Conservation (phyloP, 768 basidiomycete genomes). For the Piloderma croceum region DNA sequence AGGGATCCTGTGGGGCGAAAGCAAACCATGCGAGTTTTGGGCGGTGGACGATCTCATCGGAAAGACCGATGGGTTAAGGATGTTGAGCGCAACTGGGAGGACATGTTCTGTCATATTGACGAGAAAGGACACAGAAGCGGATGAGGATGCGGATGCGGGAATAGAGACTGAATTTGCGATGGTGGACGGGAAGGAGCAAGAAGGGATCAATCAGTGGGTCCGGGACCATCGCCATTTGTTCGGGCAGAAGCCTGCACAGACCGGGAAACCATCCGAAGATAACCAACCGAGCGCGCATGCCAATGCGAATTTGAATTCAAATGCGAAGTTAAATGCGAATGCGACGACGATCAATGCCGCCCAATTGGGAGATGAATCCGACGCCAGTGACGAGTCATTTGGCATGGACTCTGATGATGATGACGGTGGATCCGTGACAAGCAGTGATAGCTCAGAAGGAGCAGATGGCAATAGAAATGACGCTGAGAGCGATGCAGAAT, state of each 20-base stretch:
- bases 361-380: slow-evolving; percentile 29
- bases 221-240: slow-evolving; percentile 50
- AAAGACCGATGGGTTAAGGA: slow-evolving; percentile 40
- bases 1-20: slow-evolving; percentile 71
- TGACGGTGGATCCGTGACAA: slow-evolving; percentile 30
- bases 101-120: slow-evolving; percentile 58
- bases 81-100: slow-evolving; percentile 60
- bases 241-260: slow-evolving; percentile 27
- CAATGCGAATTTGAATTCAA: slow-evolving; percentile 9
- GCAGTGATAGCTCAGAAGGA: slow-evolving; percentile 6
- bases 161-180: slow-evolving; percentile 66
- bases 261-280: not conserved
- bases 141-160: slow-evolving; percentile 35
- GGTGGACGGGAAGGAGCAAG: slow-evolving; percentile 66
- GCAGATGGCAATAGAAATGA: slow-evolving; percentile 38
- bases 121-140: slow-evolving; percentile 26
- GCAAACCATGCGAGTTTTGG: slow-evolving; percentile 77
- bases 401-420: slow-evolving; percentile 20
- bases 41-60: slow-evolving; percentile 50
- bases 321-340: too few species aligned
- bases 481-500: slow-evolving; percentile 38
- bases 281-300: slow-evolving; percentile 4
- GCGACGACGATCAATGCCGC: slow-evolving; percentile 9
- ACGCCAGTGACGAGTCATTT: slow-evolving; percentile 28
- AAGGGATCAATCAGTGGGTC: slow-evolving; percentile 64